Evolutionary conservation across 768 basidiomycete species (phyloP).

Genomic region (Calocybe cyanea): DNA sequence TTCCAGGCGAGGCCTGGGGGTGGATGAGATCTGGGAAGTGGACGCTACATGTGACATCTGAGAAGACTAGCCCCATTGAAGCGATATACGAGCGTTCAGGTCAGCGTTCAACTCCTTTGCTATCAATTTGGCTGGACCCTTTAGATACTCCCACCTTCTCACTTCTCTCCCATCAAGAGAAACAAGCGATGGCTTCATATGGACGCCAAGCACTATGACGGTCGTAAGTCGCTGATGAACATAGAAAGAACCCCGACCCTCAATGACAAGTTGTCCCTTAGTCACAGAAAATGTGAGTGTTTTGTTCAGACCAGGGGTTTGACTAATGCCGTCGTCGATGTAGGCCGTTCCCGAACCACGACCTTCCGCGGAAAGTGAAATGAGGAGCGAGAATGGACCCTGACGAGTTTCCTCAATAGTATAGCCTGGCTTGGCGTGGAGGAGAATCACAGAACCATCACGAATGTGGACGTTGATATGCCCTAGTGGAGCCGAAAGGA

Average conservation of each 20-base stretch:
- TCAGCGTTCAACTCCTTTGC: constrained; percentile 32
- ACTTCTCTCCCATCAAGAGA: constrained; percentile 32
- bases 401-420: constrained; percentile 64
- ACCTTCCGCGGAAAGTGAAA: constrained; percentile 46
- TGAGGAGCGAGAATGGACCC: constrained; percentile 59
- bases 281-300: constrained; percentile 41
- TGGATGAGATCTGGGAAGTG: too few relatives aligned
- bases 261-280: constrained; percentile 32
- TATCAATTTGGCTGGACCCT: constrained; percentile 34
- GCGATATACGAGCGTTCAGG: constrained; percentile 33
- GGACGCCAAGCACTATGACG: constrained; percentile 57
- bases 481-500: constrained; percentile 62
- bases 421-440: constrained; percentile 61
- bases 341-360: constrained; percentile 57
- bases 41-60: too few relatives aligned
- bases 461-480: constrained; percentile 77
- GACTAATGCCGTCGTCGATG: constrained; percentile 66
- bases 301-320: constrained; percentile 52
- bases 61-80: constrained; percentile 22
- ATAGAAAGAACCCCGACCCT: constrained; percentile 34
- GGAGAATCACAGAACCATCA: constrained; percentile 60
- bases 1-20: too few relatives aligned
- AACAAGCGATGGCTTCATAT: constrained; percentile 34
- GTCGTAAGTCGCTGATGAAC: constrained; percentile 45
- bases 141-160: constrained; percentile 37